Base-by-base conservation (phyloP, 352 stramenopile species). In the Phytophthora constricta region DNA sequence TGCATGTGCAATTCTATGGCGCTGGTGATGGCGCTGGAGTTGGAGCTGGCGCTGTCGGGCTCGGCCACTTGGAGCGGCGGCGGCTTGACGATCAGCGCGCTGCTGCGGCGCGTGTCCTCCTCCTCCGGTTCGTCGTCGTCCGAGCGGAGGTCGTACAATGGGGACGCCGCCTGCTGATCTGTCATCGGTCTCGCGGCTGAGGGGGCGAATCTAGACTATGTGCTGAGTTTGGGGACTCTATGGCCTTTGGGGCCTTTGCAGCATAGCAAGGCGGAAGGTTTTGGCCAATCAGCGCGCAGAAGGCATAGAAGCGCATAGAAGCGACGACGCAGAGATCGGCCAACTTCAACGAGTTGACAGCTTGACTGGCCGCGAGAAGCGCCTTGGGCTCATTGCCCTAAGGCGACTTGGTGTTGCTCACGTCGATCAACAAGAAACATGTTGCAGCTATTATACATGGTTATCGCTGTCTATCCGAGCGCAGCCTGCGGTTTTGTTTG, bases 101-200 rank as follows among this genome's bases (percentile, higher is more conserved):
- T 72, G 25, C 56, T 65, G 23, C 58, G 52, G 19, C 23, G 58
- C 42, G 48, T 22, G 48, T 81, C 66, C 62, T 81, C 73, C 37
- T 81, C 53, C 43, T 79, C 73, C 43, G 73, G 73, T 33, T 81
- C 65, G 25, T 72, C 66, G 28, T 56, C 52, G 52, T 74, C 65
- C 16, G 46, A 46, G 47, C 27, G 48, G 17, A 58, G 26, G 52
- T 68, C 37, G 58, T 55, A 62, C 55, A 64, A 51, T 60, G 61
- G 45, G 19, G 69, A 19, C 34, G 53, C 39, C 9, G 57, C 28
- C 17, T 62, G 62, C 20, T 41, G 33, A 42, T 68, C 66, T 60
- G 66, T 51, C 70, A 79, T 79, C 39, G 31, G 11, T 54, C 49
- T 61, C 10, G n/a, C n/a, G n/a, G n/a, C 51, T 22, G 50, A 58